Evolutionary conservation across 1,139 yeast genomes (phyloP), one percentile per base, ranked within the genome.

Genomic region (Kurtzmaniella quercitrusa): DNA sequence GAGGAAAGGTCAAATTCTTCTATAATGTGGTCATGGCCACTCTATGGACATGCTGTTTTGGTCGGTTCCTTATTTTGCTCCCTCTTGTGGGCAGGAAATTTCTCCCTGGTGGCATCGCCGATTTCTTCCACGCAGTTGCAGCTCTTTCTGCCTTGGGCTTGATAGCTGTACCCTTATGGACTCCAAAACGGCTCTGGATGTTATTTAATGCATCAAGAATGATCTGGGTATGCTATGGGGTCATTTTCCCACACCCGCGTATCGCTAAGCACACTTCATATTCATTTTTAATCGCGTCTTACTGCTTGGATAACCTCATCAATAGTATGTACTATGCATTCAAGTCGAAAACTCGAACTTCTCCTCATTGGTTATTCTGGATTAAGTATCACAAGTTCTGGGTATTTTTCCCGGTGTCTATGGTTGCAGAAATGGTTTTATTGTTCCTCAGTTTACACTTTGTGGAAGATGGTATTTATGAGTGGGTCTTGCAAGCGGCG

Each of bases 101-200:
- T 51, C 59, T 83, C 22, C 84, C 88, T 1, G 87, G 84, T 7
- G 88, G 88, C 1, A 79, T 83, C 12, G 86, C 85, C 39, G 84
- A 78, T 50, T 80, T 79, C 61, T 77, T 80, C 50, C 76, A 75
- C 43, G 63, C 65, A n/a, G 71, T 71, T 18, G 53, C 76, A 2
- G 46, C 66, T 30, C 46, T 62, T 5, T 76, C 76, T 4, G 49
- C 68, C 17, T 41, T 61, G 1, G 65, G 61, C 4, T 52, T 62
- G 38, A 42, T 62, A 17, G 41, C 65, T 28, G 55, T 59, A 9
- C 59, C 59, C 41, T 35, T 53, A 2, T 62, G 34, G 44, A 56
- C 15, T 41, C 2, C 4, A 33, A 4, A 40, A 43, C 15, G 64
- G 59, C 43, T 58, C 12, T 68, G 72, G 71, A 48, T 60, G 6